phyloP scores from a whole-genome alignment of 257 asterid genomes.

The Solanum chmielewskii region DNA sequence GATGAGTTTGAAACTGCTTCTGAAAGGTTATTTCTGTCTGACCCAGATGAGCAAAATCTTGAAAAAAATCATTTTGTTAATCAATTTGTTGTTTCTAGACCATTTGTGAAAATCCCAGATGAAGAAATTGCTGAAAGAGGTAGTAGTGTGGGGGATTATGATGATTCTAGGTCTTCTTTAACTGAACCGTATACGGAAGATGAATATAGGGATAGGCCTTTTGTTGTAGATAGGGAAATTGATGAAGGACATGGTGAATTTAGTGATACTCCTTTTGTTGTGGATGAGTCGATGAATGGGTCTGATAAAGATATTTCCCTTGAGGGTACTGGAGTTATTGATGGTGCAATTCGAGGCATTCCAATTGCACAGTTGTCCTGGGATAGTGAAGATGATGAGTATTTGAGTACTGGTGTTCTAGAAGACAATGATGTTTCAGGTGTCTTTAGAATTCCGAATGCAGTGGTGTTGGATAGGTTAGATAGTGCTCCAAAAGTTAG shows the following conservation, averaged over 20 bases:
- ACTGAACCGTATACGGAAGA: conserved; percentile 17
- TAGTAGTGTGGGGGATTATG: conserved; percentile 1
- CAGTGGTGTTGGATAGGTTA: conserved; percentile 22
- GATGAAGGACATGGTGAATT: conserved; percentile 13
- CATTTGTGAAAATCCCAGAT: conserved; percentile 13
- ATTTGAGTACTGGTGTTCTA: conserved; percentile 22
- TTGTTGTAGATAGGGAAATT: conserved; percentile 9
- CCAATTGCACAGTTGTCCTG: conserved; percentile 59
- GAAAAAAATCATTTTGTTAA: conserved; percentile 22
- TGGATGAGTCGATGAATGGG: conserved; percentile 7
- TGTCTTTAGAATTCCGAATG: conserved; percentile 25
- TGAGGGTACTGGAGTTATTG: conserved; percentile 2
- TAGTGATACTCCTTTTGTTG: conserved; percentile 17
- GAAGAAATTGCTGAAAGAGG: conserved; percentile 5
- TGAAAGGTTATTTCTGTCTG: conserved; percentile 15
- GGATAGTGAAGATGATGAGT: conserved; percentile 63
- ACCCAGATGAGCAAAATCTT: conserved; percentile 23
- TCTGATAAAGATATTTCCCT: neutral
- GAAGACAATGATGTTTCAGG: conserved; percentile 29
- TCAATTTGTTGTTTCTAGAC: conserved; percentile 18
- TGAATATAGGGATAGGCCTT: conserved; percentile 17
- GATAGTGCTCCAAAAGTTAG: conserved; percentile 41
- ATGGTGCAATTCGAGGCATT: conserved; percentile 13
- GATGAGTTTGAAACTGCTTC: conserved; percentile 32
- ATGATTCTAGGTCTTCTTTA: conserved; percentile 20